These are phyloP conservation scores for Emmonsia crescens DNA, from an alignment of 2,329 filamentous ascomycete genomes.

Conservation along the genomic window DNA sequence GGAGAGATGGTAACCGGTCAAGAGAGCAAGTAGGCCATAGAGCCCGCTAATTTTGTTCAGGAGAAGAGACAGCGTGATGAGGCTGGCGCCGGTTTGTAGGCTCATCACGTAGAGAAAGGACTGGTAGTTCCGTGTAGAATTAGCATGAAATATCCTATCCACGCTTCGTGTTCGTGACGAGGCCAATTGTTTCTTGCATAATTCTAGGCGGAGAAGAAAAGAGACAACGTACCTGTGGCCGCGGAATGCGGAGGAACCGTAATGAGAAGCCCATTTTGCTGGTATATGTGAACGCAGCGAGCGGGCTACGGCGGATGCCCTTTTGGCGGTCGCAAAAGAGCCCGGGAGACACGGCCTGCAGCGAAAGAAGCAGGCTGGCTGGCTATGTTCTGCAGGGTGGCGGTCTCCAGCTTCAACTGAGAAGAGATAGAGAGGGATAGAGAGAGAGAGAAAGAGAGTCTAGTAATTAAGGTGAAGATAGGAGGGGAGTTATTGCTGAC, in stretches of 20 bases:
- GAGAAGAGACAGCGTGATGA: conserved; percentile 71
- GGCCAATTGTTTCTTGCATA: no score
- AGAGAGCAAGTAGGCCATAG: conserved; percentile 77
- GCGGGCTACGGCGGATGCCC: not conserved
- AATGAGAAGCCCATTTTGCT: conserved; percentile 27
- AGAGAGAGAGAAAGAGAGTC: not conserved
- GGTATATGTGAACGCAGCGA: not conserved
- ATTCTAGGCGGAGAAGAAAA: not conserved
- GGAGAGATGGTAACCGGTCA: conserved; percentile 77
- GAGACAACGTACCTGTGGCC: conserved; percentile 34
- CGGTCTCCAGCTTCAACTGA: not conserved
- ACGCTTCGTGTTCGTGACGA: no score
- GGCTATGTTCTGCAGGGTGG: not conserved
- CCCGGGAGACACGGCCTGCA: not conserved
- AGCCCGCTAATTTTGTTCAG: conserved; percentile 89
- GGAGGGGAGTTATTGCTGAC: no score
- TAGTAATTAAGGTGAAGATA: not conserved
- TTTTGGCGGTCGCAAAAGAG: not conserved
- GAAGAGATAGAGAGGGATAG: no score
- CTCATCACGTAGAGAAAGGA: conserved; percentile 77
- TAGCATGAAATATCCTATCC: not conserved
- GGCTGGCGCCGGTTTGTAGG: conserved; percentile 73
- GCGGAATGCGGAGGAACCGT: conserved; percentile 39
- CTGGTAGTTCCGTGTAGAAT: conserved; percentile 38
- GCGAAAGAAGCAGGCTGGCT: not conserved